A percentile compares a stretch with the other conserved stretches of the same genome.
phyloP scores from a whole-genome alignment of 495 filamentous ascomycete genomes.

The Neurospora pannonica region DNA sequence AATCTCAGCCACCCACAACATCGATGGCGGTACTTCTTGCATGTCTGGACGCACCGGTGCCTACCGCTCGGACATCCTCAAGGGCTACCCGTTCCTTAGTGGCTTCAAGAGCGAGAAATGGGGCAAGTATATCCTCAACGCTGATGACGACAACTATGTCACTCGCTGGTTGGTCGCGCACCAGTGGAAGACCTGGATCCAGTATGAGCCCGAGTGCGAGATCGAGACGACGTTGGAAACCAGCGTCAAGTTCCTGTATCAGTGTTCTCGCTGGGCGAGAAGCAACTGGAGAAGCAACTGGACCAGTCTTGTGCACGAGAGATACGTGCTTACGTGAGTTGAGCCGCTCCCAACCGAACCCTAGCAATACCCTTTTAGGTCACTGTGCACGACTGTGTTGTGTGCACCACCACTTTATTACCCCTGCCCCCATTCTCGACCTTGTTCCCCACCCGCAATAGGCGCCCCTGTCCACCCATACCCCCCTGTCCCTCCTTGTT shows the following conservation, averaged over 20 bases:
- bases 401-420: not conserved
- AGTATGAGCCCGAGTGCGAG: conserved; percentile 64
- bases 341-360: conserved; percentile 1
- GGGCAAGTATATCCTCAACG: conserved; percentile 65
- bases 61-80: conserved; percentile 72
- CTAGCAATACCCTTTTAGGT: not conserved
- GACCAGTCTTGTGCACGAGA: conserved; percentile 62
- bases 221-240: conserved; percentile 69
- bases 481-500: not conserved
- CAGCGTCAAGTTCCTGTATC: conserved; percentile 62
- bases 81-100: conserved; percentile 61
- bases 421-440: not conserved
- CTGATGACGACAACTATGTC: conserved; percentile 79
- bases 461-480: not conserved
- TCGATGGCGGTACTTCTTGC: conserved; percentile 80
- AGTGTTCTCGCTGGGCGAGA: conserved; percentile 73
- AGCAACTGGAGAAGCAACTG: conserved; percentile 79
- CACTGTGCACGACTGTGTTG: not conserved
- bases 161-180: conserved; percentile 72
- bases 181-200: conserved; percentile 67
- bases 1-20: conserved; percentile 73
- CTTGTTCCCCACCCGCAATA: not conserved
- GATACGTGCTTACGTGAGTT: conserved; percentile 60
- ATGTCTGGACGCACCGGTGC: conserved; percentile 81
- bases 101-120: conserved; percentile 65